Conservation (phyloP, 2,329 filamentous ascomycete species). For the Fusarium succisae region DNA sequence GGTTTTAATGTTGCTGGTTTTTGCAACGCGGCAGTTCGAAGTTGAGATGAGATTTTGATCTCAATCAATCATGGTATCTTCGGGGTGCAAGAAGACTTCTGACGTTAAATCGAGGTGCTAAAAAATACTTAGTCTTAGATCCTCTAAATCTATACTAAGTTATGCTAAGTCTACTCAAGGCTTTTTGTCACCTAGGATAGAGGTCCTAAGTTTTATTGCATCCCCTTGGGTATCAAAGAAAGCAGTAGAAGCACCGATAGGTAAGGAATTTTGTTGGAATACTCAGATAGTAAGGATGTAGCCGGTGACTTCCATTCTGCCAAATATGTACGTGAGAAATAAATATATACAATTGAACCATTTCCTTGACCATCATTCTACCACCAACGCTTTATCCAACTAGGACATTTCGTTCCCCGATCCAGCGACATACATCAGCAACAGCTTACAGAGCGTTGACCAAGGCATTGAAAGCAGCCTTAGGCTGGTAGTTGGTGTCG, state of each 20-base stretch:
- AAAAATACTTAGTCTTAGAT: too few species aligned
- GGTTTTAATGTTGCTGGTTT: background rate
- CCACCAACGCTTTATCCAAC: too few species aligned
- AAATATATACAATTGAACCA: background rate
- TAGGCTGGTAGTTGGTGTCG: slow-evolving; percentile 60
- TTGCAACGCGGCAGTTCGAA: background rate
- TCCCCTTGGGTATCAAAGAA: background rate
- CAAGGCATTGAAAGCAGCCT: slow-evolving; percentile 59
- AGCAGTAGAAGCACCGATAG: rapidly evolving
- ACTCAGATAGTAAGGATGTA: background rate
- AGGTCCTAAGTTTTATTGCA: too few species aligned
- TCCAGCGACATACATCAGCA: rapidly evolving
- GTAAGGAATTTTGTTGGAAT: rapidly evolving
- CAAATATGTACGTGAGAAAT: background rate
- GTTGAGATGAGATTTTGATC: background rate
- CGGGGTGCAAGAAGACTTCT: too few species aligned
- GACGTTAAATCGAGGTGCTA: too few species aligned
- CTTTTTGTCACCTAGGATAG: too few species aligned
- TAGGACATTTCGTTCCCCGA: too few species aligned
- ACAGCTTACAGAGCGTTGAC: slow-evolving; percentile 8
- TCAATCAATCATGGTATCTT: too few species aligned
- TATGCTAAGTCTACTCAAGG: too few species aligned
- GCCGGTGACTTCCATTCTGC: background rate
- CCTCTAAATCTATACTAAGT: too few species aligned
- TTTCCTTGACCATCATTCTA: background rate